A percentile compares a stretch with the other conserved stretches of the same genome.
Evolutionary conservation across 176 grass and related monocot species (phyloP).

Genomic region (Phoenix dactylifera): DNA sequence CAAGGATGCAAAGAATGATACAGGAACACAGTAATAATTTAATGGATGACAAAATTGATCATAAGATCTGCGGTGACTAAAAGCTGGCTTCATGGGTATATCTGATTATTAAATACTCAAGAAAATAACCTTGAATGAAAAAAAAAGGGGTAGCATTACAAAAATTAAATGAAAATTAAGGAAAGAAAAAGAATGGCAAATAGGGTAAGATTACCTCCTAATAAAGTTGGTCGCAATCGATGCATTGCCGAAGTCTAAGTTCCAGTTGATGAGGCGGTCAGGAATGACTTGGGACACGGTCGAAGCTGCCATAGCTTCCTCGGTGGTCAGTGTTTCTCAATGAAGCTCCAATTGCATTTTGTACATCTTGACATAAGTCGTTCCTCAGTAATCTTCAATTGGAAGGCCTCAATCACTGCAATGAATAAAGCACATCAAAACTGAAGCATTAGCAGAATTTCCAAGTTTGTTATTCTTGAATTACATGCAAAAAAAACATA

Average conservation of each 20-base stretch:
- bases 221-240: constrained; percentile 73
- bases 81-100: too few species aligned
- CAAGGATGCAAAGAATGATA: too few species aligned
- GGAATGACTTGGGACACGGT: constrained; percentile 92
- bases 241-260: constrained; percentile 99
- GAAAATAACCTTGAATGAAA: neutral
- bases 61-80: too few species aligned
- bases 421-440: constrained; percentile 2
- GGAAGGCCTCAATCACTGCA: constrained; percentile 70
- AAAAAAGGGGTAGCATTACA: neutral
- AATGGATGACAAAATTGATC: too few species aligned
- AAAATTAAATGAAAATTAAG: too few species aligned
- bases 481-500: too few species aligned
- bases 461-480: too few species aligned
- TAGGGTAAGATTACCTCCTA: constrained; percentile 45
- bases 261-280: constrained; percentile 57
- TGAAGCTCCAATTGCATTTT: constrained; percentile 91
- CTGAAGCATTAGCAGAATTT: too few species aligned
- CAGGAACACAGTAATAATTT: too few species aligned
- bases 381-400: constrained; percentile 80
- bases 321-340: constrained; percentile 73
- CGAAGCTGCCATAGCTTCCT: constrained; percentile 79
- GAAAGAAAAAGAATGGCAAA: too few species aligned
- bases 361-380: constrained; percentile 87
- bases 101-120: neutral